Evolutionary conservation across 345 rosid species (phyloP).

Genomic region (Citrus medica): DNA sequence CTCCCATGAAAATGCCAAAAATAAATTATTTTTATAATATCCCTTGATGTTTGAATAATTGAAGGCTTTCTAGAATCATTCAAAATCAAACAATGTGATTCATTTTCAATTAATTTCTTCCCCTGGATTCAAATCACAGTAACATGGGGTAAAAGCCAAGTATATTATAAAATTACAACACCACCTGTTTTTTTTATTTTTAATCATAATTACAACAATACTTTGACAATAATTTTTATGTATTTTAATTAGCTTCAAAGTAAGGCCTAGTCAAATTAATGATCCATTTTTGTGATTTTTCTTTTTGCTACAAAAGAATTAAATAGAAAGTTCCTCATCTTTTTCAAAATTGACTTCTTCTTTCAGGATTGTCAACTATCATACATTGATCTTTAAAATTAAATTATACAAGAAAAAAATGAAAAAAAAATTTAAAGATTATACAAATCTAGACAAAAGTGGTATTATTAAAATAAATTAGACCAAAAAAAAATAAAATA

Average conservation of each 20-base stretch:
- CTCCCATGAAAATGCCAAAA: background rate
- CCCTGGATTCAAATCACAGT: background rate
- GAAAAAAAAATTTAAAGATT: background rate
- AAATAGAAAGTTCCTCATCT: no score
- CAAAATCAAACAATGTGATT: background rate
- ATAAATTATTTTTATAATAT: background rate
- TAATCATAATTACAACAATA: background rate
- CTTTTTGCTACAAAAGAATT: background rate
- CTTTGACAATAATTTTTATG: background rate
- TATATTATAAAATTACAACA: no score
- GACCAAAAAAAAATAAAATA: background rate
- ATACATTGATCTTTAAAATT: background rate
- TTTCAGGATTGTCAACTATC: background rate
- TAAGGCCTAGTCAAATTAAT: background rate
- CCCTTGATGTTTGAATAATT: background rate
- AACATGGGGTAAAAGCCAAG: background rate
- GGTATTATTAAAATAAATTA: background rate
- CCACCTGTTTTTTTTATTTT: background rate
- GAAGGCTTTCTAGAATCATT: background rate
- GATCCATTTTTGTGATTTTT: no score
- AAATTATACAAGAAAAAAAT: background rate
- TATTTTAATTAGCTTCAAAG: background rate
- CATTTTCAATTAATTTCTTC: background rate
- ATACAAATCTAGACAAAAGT: background rate
- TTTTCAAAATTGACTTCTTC: background rate